Base-by-base conservation (phyloP, 768 basidiomycete species). In the Phanerodontia chrysosporium region DNA sequence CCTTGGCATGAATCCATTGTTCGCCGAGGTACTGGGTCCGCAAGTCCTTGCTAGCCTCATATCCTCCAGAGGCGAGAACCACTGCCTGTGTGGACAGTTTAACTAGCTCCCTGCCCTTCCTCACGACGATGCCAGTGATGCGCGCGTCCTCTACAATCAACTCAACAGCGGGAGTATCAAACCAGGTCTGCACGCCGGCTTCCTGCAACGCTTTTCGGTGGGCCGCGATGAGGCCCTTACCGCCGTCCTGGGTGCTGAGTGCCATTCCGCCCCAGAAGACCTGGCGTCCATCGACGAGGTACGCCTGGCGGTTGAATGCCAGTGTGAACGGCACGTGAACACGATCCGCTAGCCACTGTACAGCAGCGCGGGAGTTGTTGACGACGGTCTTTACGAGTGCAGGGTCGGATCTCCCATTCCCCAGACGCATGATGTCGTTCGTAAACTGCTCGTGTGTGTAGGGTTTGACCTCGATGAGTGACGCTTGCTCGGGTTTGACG, bases 251-350 rank as follows among this genome's bases (percentile, higher is more conserved):
- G n/a, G 83, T 81, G 62, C 80, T 78, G 25, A 87, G 75, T 9
- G 79, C 84, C 71, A 89, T 71, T 6, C 86, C 87, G 22, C 87
- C 86, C 86, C 86, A 89, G 65, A 89, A 89, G 60, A 78, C 84
- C 62, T 84, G 80, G 57, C 80, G 74, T 42, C 84, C 85, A 22
- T 78, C 71, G 28, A 87, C 80, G 55, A 83, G 78, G 69, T 87
- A 89, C 10, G 87, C 86, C 66, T 89, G 86, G 10, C 86, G 75
- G 66, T 87, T 77, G 67, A 85, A 85, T 6, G 85, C 78, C 22
- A 88, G 70, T 24, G 70, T 70, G 70, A 86, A 89, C 1, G 81
- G 81, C 1, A 87, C 67, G 6, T 75, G 71, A 32, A 83, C 78
- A 18, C 69, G 70, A 42, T 75, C 70, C 16, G 79, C 77, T 29